Base-by-base conservation (phyloP, 108 stramenopile genomes). In the Fragilariopsis cylindrus region DNA sequence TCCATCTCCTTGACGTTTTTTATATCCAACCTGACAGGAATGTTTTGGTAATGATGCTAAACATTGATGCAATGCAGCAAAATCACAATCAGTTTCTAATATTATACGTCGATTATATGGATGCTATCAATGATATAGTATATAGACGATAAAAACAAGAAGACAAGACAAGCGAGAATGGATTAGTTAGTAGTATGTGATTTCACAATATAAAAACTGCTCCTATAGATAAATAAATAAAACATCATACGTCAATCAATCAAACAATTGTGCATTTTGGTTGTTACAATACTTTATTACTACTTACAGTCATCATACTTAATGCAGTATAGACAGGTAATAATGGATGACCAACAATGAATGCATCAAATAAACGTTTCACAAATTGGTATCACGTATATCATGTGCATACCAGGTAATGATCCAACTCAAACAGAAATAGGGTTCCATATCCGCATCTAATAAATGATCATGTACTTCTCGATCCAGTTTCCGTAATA, bases 331-430 rank as follows among this genome's bases (percentile, higher is more conserved):
- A 97, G 9, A 96, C 45, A 2, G 87, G 73, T 79, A 97, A 78
- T 7, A 92, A 67, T 3, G 96, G 91, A 78, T 97, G 96, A 56
- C 82, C 82, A 44, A 80, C 80, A 30, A 97, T 74, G 73, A 97
- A 94, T 65, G 90, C 92, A 77, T 97, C 96, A 78, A 92, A 97
- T 57, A 97, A 62, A 50, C 96, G 80, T 65, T 95, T 92, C 65
- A 93, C 94, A 92, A 52, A 6, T 65, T 68, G 6, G 93, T 90
- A 62, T 97, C 96, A 44, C 92, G 77, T 7, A 97, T 81, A 73
- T 97, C 96, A 82, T 97, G 96, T 48, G 89, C 60, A 72, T 96
- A 96, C 96, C 96, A 97, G 2, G 96, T 97, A 12, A 97, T 74
- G 21, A 97, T 80, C 96, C 96, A 97, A 49, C 82, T 76, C 15